Conservation (phyloP, 179 eudicot genomes). For the Drosera spatulata region DNA sequence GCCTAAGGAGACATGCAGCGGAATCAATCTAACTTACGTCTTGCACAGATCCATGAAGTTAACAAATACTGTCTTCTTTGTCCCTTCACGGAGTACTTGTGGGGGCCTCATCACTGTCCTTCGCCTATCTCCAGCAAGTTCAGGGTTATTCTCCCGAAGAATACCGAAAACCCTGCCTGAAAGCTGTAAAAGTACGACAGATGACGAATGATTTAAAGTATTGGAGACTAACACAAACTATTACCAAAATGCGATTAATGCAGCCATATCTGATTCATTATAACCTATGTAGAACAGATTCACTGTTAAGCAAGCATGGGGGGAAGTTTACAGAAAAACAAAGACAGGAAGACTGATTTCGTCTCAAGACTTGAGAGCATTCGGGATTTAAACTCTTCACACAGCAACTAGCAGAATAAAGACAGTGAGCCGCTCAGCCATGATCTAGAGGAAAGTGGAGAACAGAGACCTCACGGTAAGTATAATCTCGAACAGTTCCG, state of each 20-base stretch:
- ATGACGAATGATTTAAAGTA: not conserved
- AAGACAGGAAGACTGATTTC: too few relatives aligned
- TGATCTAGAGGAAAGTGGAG: not conserved
- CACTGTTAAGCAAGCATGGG: too few relatives aligned
- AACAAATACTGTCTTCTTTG: conserved; percentile 89
- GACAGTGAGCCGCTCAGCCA: too few relatives aligned
- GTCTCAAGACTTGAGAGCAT: too few relatives aligned
- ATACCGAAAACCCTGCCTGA: conserved; percentile 83
- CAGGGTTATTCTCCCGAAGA: conserved; percentile 91
- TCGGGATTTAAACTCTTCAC: too few relatives aligned
- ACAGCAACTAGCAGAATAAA: too few relatives aligned
- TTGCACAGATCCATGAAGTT: conserved; percentile 93
- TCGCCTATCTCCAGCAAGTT: conserved; percentile 94
- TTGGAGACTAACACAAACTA: too few relatives aligned
- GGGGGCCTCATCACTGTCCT: conserved; percentile 98
- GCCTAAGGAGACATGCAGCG: not conserved
- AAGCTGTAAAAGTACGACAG: conserved; percentile 37
- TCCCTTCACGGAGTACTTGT: conserved; percentile 96
- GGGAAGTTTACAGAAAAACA: too few relatives aligned
- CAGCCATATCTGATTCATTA: too few relatives aligned
- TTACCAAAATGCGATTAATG: too few relatives aligned
- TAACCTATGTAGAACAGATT: too few relatives aligned
- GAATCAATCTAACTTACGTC: conserved; percentile 29
- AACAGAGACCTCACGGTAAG: conserved; percentile 44
- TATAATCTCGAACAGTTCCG: conserved; percentile 45